phyloP scores from a whole-genome alignment of 495 filamentous ascomycete species.

The Jackrogersella multiformis region DNA sequence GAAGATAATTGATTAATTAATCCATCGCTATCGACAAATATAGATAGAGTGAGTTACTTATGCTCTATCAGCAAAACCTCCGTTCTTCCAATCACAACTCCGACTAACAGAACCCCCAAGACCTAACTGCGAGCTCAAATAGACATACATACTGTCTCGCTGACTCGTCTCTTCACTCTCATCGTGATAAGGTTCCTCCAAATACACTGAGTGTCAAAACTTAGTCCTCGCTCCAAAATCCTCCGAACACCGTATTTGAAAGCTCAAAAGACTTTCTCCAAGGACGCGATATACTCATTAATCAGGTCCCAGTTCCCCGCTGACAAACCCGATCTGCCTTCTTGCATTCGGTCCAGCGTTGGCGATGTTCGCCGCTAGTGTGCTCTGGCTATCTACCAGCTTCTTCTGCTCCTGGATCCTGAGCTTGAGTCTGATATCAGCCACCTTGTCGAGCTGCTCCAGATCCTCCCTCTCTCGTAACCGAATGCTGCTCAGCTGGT shows the following conservation, averaged over 20 bases:
- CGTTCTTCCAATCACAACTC: no score
- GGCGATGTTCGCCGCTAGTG: conserved; percentile 51
- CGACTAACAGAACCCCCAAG: no score
- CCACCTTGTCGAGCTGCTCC: conserved; percentile 49
- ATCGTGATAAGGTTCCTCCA: not conserved
- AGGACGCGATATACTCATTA: not conserved
- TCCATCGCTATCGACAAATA: no score
- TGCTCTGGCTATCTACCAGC: conserved; percentile 56
- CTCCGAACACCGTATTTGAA: not conserved
- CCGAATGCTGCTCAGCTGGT: conserved; percentile 52
- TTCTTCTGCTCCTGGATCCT: conserved; percentile 56
- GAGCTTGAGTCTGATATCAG: conserved; percentile 47
- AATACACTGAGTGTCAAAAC: not conserved
- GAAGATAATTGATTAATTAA: no score
- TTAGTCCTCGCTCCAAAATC: not conserved
- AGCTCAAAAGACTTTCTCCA: no score
- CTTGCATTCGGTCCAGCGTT: conserved; percentile 44
- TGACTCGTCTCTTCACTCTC: no score
- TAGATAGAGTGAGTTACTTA: no score
- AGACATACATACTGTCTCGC: no score
- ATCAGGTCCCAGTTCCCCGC: conserved; percentile 45
- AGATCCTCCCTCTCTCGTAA: conserved; percentile 55
- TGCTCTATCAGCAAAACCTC: no score
- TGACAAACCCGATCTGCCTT: conserved; percentile 58
- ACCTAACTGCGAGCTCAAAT: no score